Evolutionary conservation across 495 filamentous ascomycete genomes (phyloP).

Genomic region (Aspergillus sclerotiicarbonarius): DNA sequence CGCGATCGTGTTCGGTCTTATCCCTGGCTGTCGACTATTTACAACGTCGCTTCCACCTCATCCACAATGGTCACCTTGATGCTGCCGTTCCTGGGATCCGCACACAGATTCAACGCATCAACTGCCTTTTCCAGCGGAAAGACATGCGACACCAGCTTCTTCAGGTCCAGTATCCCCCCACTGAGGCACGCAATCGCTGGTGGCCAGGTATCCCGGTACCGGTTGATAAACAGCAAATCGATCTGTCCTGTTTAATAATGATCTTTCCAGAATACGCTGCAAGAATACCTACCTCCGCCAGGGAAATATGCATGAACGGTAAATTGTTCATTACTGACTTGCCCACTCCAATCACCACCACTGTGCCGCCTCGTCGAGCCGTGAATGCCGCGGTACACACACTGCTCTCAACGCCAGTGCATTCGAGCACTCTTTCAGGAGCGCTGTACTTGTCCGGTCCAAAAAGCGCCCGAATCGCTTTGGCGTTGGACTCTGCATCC

Average conservation of each 20-base stretch:
- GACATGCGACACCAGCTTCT: conserved; percentile 67
- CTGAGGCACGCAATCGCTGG: conserved; percentile 46
- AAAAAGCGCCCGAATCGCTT: conserved; percentile 51
- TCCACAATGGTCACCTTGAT: conserved; percentile 63
- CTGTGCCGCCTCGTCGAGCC: conserved; percentile 55
- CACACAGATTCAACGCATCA: conserved; percentile 51
- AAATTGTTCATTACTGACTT: conserved; percentile 59
- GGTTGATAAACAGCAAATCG: conserved; percentile 61
- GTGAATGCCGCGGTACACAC: conserved; percentile 55
- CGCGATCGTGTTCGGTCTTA: no score
- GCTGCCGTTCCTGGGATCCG: conserved; percentile 47
- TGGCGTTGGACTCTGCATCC: conserved; percentile 50
- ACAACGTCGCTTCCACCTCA: conserved; percentile 37
- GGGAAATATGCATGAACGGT: conserved; percentile 64
- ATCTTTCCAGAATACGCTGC: neutral
- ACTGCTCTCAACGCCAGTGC: conserved; percentile 61
- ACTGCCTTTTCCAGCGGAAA: conserved; percentile 56
- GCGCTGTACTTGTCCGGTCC: conserved; percentile 47
- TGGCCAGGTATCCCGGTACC: conserved; percentile 64
- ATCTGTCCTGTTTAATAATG: conserved; percentile 39
- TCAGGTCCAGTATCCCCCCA: conserved; percentile 56
- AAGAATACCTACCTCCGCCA: conserved; percentile 44
- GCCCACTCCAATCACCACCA: conserved; percentile 65
- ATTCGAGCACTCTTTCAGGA: conserved; percentile 59
- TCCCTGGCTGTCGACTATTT: neutral